These are phyloP conservation scores for Mortierella claussenii DNA, from an alignment of 192 early-diverging fungal genomes.

Conservation along the genomic window DNA sequence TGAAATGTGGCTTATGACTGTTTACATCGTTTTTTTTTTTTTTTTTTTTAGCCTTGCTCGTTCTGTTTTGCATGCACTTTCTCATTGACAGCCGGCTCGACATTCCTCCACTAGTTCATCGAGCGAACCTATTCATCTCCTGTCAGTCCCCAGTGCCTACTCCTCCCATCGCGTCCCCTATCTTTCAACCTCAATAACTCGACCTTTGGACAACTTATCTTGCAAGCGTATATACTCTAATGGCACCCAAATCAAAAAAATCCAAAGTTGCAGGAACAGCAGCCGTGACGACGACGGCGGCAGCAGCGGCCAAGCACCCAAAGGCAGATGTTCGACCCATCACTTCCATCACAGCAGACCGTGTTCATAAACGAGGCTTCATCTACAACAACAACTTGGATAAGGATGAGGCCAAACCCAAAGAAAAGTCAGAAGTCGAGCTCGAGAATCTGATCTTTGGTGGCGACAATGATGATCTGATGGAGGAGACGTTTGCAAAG, in stretches of 20 bases:
- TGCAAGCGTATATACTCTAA: not conserved
- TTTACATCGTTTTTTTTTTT: not conserved
- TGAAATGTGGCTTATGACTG: not conserved
- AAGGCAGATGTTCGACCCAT: constrained; percentile 29
- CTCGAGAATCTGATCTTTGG: constrained; percentile 83
- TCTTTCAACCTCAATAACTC: too few relatives aligned
- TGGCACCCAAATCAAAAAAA: constrained; percentile 41
- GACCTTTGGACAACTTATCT: not conserved
- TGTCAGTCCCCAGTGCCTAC: too few relatives aligned
- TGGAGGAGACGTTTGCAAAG: constrained; percentile 40
- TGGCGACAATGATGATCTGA: constrained; percentile 65
- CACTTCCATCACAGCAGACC: constrained; percentile 19
- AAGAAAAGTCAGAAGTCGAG: constrained; percentile 75
- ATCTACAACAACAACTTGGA: not conserved
- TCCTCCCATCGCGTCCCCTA: too few relatives aligned
- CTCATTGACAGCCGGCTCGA: not conserved
- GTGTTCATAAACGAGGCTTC: constrained; percentile 4
- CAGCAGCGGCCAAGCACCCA: not conserved
- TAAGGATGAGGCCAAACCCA: constrained; percentile 45
- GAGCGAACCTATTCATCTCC: too few relatives aligned
- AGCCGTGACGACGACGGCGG: not conserved
- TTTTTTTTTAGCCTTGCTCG: not conserved
- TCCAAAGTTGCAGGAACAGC: constrained; percentile 6
- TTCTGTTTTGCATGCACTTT: not conserved
- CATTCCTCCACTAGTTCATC: not conserved